Evolutionary conservation across 2,329 filamentous ascomycete species (phyloP).

Genomic region (Sodiomyces alkalinus): DNA sequence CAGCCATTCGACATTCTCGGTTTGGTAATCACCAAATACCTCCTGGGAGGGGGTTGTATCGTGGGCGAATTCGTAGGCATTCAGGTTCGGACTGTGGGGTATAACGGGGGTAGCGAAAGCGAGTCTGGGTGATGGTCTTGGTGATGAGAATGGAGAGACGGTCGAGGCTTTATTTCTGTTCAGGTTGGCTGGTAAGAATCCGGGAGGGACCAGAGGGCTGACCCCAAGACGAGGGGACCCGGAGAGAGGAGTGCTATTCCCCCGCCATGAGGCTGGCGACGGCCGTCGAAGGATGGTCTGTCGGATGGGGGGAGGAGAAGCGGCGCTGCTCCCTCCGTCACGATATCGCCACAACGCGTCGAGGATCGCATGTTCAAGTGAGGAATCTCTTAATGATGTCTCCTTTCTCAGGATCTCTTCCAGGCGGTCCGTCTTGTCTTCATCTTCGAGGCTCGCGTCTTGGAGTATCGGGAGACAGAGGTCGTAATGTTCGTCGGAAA

Average conservation of each 20-base stretch:
- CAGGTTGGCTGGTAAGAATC: conserved; percentile 67
- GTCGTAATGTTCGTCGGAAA: conserved; percentile 85
- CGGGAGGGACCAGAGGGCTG: conserved; percentile 71
- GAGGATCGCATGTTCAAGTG: conserved; percentile 78
- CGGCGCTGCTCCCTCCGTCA: conserved; percentile 45
- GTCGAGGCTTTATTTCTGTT: conserved; percentile 61
- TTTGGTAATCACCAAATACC: conserved; percentile 79
- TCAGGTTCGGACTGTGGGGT: conserved; percentile 84
- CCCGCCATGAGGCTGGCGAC: conserved; percentile 88
- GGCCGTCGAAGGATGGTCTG: conserved; percentile 80
- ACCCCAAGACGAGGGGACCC: conserved; percentile 71
- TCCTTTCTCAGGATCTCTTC: conserved; percentile 74
- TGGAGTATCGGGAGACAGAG: conserved; percentile 79
- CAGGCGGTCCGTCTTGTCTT: conserved; percentile 79
- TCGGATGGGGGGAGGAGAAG: conserved; percentile 72
- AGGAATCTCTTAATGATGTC: conserved; percentile 57
- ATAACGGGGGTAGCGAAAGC: conserved; percentile 81
- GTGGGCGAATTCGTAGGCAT: conserved; percentile 85
- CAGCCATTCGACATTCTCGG: conserved; percentile 93
- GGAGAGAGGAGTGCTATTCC: conserved; percentile 63
- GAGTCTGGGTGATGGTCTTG: conserved; percentile 79
- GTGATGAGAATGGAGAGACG: conserved; percentile 85
- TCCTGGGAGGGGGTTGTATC: conserved; percentile 70
- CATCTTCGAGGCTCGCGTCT: conserved; percentile 70
- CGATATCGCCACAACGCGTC: conserved; percentile 82